Conservation (phyloP, 2,329 filamentous ascomycete species). For the Malbranchea zuffiana region DNA sequence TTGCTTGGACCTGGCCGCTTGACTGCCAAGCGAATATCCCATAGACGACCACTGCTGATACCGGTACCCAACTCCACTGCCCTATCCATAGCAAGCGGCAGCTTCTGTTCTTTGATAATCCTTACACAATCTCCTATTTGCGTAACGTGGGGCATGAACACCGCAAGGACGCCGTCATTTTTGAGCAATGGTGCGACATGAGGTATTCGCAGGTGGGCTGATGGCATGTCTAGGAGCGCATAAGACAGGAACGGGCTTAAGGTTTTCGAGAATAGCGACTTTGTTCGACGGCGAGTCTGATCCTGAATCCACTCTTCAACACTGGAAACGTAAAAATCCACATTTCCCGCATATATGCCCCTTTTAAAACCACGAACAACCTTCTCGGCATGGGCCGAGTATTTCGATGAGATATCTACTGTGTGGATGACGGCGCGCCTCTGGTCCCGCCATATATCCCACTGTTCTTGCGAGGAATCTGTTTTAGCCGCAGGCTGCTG, state of each 20-base stretch:
- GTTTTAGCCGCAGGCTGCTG: slow-evolving; percentile 11
- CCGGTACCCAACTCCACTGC: slow-evolving; percentile 38
- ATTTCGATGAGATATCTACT: slow-evolving; percentile 53
- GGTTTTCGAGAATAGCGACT: slow-evolving; percentile 14
- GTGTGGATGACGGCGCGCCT: slow-evolving; percentile 64
- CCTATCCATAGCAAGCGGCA: slow-evolving; percentile 43
- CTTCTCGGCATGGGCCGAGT: slow-evolving; percentile 53
- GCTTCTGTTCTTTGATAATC: slow-evolving; percentile 40
- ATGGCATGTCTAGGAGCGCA: slow-evolving; percentile 63
- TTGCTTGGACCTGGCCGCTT: slow-evolving; percentile 19
- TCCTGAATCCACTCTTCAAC: slow-evolving; percentile 52
- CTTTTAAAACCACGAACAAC: slow-evolving; percentile 56
- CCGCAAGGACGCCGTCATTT: slow-evolving; percentile 52
- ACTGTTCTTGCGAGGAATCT: slow-evolving; percentile 25
- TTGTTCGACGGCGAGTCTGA: slow-evolving; percentile 37
- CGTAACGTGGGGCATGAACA: slow-evolving; percentile 69
- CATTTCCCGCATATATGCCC: slow-evolving; percentile 57
- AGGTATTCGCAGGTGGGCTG: slow-evolving; percentile 42
- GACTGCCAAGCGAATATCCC: slow-evolving; percentile 36
- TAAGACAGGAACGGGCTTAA: slow-evolving; percentile 56
- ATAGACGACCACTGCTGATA: slow-evolving; percentile 37
- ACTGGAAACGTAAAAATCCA: slow-evolving; percentile 63
- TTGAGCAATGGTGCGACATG: slow-evolving; percentile 45
- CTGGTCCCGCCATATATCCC: slow-evolving; percentile 38
- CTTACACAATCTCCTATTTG: slow-evolving; percentile 59